A percentile compares a stretch with the other conserved stretches of the same genome.
phyloP scores from a whole-genome alignment of 176 grass and related monocot genomes.

The Carex kokanica region DNA sequence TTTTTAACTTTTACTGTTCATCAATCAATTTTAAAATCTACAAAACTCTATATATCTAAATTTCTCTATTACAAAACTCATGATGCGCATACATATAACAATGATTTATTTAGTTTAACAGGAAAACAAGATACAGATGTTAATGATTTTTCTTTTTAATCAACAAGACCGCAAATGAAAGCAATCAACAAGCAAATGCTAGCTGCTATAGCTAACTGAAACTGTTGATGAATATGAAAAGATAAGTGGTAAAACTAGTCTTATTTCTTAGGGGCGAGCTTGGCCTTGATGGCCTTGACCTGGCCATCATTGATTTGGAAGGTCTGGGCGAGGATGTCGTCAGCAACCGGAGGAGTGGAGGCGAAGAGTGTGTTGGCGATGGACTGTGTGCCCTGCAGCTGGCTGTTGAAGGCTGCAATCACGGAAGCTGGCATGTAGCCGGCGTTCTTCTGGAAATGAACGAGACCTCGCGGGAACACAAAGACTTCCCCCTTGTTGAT shows the following conservation, averaged over 20 bases:
- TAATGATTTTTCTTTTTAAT: background rate
- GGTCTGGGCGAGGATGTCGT: constrained; percentile 55
- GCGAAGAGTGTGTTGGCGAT: constrained; percentile 58
- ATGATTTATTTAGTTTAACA: background rate
- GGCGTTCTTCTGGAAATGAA: constrained; percentile 80
- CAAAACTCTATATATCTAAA: too few relatives aligned
- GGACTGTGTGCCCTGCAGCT: constrained; percentile 60
- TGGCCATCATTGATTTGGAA: constrained; percentile 31
- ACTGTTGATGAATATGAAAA: background rate
- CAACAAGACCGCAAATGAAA: background rate
- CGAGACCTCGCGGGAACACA: constrained; percentile 63
- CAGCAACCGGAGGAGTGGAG: constrained; percentile 33
- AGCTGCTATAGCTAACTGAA: background rate
- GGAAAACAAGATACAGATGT: background rate
- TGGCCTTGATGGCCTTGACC: constrained; percentile 46
- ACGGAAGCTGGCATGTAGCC: constrained; percentile 33
- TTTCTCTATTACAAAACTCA: too few relatives aligned
- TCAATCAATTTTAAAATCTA: too few relatives aligned
- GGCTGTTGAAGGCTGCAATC: constrained; percentile 73
- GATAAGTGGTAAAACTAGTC: background rate
- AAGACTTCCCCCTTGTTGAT: constrained; percentile 53
- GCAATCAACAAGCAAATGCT: background rate
- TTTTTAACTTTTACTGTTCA: too few relatives aligned
- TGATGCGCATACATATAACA: background rate
- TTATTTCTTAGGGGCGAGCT: constrained; percentile 48